A percentile compares a stretch with the other conserved stretches of the same genome.
Conservation (phyloP, 208 protist genomes). For the Leishmania aethiopica region DNA sequence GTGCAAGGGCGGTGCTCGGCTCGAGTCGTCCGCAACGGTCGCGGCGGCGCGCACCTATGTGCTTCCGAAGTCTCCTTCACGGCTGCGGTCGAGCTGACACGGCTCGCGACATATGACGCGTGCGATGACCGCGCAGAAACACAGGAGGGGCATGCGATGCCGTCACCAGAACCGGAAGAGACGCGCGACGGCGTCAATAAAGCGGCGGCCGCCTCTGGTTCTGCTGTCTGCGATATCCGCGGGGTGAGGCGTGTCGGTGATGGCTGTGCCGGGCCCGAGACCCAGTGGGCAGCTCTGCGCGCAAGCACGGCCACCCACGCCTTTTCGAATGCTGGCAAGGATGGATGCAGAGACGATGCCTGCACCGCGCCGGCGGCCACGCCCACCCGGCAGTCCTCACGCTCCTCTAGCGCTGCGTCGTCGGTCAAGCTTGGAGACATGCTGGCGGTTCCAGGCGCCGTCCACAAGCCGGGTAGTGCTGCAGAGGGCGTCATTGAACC, state of each 20-base stretch:
- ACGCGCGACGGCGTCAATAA: background rate
- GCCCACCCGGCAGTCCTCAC: background rate
- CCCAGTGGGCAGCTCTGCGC: background rate
- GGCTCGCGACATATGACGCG: background rate
- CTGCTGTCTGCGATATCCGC: background rate
- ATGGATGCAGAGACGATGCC: background rate
- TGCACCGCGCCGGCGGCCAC: background rate
- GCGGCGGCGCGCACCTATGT: constrained; percentile 10
- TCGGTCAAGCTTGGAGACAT: constrained; percentile 9
- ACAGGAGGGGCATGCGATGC: background rate
- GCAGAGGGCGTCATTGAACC: background rate
- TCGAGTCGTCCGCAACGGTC: background rate
- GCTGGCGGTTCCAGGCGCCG: background rate
- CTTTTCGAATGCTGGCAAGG: background rate
- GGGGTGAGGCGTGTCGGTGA: background rate
- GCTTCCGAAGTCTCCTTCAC: constrained; percentile 9
- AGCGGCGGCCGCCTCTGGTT: background rate
- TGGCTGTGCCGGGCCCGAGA: background rate
- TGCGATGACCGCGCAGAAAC: background rate
- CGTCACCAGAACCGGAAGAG: background rate
- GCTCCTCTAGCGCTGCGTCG: background rate
- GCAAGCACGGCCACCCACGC: background rate
- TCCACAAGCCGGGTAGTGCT: background rate
- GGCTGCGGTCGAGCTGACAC: background rate
- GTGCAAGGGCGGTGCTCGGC: background rate